Percentiles rank a stretch among this genome's conserved stretches.
phyloP scores from a whole-genome alignment of 2,329 filamentous ascomycete species.

The Colletotrichum sp. region DNA sequence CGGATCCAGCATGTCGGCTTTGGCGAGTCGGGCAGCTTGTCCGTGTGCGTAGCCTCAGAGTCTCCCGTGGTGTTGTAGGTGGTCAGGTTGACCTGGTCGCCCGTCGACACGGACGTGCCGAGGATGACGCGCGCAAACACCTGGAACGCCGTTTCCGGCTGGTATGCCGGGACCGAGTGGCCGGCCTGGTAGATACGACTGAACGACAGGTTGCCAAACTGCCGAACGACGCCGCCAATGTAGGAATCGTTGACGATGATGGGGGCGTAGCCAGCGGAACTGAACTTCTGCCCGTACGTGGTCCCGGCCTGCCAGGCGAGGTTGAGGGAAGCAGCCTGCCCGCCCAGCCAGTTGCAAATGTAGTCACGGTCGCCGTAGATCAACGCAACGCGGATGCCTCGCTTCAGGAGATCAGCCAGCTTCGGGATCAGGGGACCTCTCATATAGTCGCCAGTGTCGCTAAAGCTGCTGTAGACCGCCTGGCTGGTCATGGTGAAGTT shows the following conservation, averaged over 20 bases:
- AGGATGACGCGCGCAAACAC: constrained; percentile 66
- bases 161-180: constrained; percentile 66
- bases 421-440: constrained; percentile 65
- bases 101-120: constrained; percentile 60
- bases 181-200: constrained; percentile 70
- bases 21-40: constrained; percentile 52
- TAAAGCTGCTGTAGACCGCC: constrained; percentile 52
- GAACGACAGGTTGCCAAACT: constrained; percentile 77
- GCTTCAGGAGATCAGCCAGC: constrained; percentile 64
- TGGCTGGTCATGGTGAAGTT: constrained; percentile 61
- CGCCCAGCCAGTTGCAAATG: constrained; percentile 75
- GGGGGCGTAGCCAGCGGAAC: constrained; percentile 72
- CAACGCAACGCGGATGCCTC: constrained; percentile 71
- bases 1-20: constrained; percentile 67
- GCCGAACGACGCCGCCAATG: constrained; percentile 74
- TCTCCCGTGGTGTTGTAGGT: constrained; percentile 63
- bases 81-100: constrained; percentile 55
- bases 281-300: constrained; percentile 60
- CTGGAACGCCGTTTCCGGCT: constrained; percentile 64
- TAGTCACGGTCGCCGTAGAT: constrained; percentile 73
- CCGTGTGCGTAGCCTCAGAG: constrained; percentile 60
- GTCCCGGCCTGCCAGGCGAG: constrained; percentile 55
- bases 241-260: constrained; percentile 72
- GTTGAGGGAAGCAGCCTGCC: constrained; percentile 72
- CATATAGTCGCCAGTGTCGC: constrained; percentile 63